Evolutionary conservation across 75 land plant species (phyloP).

Genomic region (Picea sitchensis): DNA sequence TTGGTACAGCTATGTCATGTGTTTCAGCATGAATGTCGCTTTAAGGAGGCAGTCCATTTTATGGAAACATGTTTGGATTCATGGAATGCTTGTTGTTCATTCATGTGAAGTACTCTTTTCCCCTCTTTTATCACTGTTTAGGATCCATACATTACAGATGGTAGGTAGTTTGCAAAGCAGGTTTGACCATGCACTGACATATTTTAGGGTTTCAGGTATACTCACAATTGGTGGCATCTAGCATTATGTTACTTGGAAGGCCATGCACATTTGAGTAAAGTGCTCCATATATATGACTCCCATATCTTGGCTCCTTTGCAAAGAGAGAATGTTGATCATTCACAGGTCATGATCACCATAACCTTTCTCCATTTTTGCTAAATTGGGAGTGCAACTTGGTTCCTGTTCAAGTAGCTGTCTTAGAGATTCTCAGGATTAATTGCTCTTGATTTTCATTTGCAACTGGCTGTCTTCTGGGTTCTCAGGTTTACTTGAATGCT

Average conservation of each 20-base stretch:
- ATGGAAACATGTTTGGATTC: constrained; percentile 68
- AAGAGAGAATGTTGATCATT: constrained; percentile 32
- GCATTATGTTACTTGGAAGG: constrained; percentile 89
- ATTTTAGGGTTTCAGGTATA: constrained; percentile 46
- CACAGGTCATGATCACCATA: constrained; percentile 37
- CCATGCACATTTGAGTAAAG: constrained; percentile 42
- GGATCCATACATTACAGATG: background rate
- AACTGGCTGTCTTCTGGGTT: background rate
- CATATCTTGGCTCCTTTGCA: constrained; percentile 57
- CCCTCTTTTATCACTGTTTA: background rate
- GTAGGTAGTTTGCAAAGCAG: constrained; percentile 6
- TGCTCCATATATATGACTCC: constrained; percentile 63
- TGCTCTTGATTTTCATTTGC: background rate
- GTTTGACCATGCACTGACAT: constrained; percentile 1
- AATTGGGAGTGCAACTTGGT: background rate
- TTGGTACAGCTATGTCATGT: constrained; percentile 88
- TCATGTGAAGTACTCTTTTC: constrained; percentile 47
- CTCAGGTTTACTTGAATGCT: constrained; percentile 81
- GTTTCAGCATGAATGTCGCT: constrained; percentile 70
- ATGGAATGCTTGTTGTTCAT: constrained; percentile 76
- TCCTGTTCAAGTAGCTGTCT: background rate
- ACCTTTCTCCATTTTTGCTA: background rate
- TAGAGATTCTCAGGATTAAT: background rate
- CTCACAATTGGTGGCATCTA: constrained; percentile 99
- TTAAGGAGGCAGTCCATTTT: constrained; percentile 76